These are phyloP conservation scores for Paecilomyces sp. DNA, from an alignment of 2,329 filamentous ascomycete species.

Conservation along the genomic window DNA sequence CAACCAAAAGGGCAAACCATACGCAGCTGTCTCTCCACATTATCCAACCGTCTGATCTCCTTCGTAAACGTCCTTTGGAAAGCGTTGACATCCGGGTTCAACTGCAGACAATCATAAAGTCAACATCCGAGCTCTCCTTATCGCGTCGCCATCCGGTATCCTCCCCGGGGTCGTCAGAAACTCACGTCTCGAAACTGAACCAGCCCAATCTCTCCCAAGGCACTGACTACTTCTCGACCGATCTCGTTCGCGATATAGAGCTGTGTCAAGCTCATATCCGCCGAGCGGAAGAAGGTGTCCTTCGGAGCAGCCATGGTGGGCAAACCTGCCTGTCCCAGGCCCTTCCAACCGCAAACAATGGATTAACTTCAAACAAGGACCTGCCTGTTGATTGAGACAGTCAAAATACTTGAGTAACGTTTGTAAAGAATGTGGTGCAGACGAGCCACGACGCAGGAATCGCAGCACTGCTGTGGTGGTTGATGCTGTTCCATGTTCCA, in stretches of 20 bases:
- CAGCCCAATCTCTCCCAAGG: conserved; percentile 87
- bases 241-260: conserved; percentile 99
- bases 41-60: conserved; percentile 93
- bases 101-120: conserved; percentile 43
- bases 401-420: not conserved
- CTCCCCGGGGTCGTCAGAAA: conserved; percentile 10
- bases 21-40: conserved; percentile 96
- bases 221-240: conserved; percentile 92
- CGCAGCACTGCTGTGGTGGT: not conserved
- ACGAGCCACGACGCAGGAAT: not conserved
- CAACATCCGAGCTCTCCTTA: not conserved
- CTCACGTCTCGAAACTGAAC: conserved; percentile 96
- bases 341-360: not conserved
- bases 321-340: conserved; percentile 1
- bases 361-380: not conserved
- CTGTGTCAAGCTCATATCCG: conserved; percentile 99
- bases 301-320: conserved; percentile 56
- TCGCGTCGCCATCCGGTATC: not conserved
- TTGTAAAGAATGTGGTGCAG: not conserved
- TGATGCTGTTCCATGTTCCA: not conserved
- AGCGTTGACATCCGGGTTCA: conserved; percentile 86
- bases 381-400: not conserved
- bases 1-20: conserved; percentile 38
- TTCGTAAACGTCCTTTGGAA: conserved; percentile 98
- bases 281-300: conserved; percentile 98